Evolutionary conservation across 73 alveolate genomes (phyloP).

Genomic region (Uronychia binucleata): DNA sequence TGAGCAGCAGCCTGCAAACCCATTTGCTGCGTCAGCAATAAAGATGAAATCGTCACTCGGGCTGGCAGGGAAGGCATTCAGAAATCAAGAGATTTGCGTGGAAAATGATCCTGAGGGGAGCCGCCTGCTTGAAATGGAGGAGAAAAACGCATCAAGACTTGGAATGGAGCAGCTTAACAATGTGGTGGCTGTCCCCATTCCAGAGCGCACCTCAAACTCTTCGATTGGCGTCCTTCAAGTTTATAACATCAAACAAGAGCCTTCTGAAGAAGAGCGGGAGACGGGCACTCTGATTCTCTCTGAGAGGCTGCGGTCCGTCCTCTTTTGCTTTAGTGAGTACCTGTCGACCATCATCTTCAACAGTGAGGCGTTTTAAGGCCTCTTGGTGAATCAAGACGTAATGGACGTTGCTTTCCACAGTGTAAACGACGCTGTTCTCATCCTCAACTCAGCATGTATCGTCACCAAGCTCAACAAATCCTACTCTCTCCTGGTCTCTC

Average conservation of each 20-base stretch:
- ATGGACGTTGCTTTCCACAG: constrained; percentile 15
- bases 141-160: constrained; percentile 28
- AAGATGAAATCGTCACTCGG: constrained; percentile 47
- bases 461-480: constrained; percentile 45
- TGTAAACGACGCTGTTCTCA: constrained; percentile 39
- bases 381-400: constrained; percentile 13
- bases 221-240: constrained; percentile 17
- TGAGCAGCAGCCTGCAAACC: background rate
- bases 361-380: constrained; percentile 18
- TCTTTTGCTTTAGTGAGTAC: constrained; percentile 5
- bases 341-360: constrained; percentile 24
- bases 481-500: background rate
- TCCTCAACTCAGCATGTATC: constrained; percentile 20
- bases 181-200: constrained; percentile 44
- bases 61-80: constrained; percentile 50
- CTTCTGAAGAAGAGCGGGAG: too few species aligned
- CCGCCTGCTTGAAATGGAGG: constrained; percentile 9
- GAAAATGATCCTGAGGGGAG: background rate
- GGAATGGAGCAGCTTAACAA: background rate
- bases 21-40: background rate
- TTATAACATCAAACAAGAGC: constrained; percentile 16
- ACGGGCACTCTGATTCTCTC: background rate
- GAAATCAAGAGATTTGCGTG: background rate
- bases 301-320: background rate
- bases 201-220: constrained; percentile 4